Conservation (phyloP, 1,139 yeast genomes). For the Nematodospora anomalae region DNA sequence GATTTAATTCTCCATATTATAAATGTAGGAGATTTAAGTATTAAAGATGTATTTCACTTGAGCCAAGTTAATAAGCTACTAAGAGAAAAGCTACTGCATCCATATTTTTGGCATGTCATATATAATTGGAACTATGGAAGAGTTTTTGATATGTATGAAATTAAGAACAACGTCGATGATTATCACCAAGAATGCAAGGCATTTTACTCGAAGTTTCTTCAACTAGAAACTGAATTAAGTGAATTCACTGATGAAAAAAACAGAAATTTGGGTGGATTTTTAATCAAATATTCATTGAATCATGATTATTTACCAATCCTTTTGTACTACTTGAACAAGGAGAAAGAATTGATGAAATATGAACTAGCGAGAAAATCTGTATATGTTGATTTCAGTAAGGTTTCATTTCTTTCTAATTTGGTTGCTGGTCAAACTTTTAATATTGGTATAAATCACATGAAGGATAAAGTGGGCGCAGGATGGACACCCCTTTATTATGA, state of each 20-base stretch:
- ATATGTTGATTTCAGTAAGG: slow-evolving; percentile 5
- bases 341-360: not conserved
- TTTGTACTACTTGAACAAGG: not conserved
- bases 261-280: not conserved
- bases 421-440: slow-evolving; percentile 17
- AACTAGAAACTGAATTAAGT: slow-evolving; percentile 4
- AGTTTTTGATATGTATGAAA: slow-evolving; percentile 4
- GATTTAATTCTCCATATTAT: slow-evolving; percentile 14
- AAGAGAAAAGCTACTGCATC: slow-evolving; percentile 8
- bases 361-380: not conserved
- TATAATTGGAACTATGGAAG: slow-evolving; percentile 7
- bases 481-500: slow-evolving; percentile 17
- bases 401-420: slow-evolving; percentile 13
- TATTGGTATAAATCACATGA: slow-evolving; percentile 15
- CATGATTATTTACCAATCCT: slow-evolving; percentile 7
- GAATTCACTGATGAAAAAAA: slow-evolving; percentile 1
- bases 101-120: slow-evolving; percentile 14
- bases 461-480: not conserved
- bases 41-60: slow-evolving; percentile 23
- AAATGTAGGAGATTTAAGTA: slow-evolving; percentile 19
- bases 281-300: slow-evolving; percentile 3
- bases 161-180: slow-evolving; percentile 1
- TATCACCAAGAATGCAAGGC: slow-evolving; percentile 3
- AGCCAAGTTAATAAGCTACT: slow-evolving; percentile 16
- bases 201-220: slow-evolving; percentile 3